These are phyloP conservation scores for Glycyrrhiza uralensis DNA, from an alignment of 306 rosid species.

Conservation along the genomic window DNA sequence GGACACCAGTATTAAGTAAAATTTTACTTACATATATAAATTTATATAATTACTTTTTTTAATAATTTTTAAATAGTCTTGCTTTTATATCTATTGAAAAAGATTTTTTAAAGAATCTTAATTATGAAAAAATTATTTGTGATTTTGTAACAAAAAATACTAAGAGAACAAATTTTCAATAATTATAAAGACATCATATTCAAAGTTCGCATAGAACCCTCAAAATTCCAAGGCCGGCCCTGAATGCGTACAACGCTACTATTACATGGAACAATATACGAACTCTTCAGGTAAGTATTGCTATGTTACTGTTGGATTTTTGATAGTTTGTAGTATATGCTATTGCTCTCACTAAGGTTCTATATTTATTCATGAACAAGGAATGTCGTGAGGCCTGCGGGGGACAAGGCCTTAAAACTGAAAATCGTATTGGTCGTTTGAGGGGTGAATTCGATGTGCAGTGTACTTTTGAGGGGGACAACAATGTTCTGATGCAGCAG, in stretches of 20 bases:
- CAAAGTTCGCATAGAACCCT: too few relatives aligned
- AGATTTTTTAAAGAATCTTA: too few relatives aligned
- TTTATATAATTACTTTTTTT: too few relatives aligned
- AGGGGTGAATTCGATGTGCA: conserved; percentile 87
- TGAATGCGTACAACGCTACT: conserved; percentile 81
- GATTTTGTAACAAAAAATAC: too few relatives aligned
- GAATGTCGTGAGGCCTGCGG: conserved; percentile 98
- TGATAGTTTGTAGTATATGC: conserved; percentile 4
- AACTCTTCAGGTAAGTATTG: conserved; percentile 69
- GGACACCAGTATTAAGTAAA: too few relatives aligned
- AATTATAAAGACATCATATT: too few relatives aligned
- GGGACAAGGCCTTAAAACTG: conserved; percentile 89
- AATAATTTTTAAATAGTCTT: too few relatives aligned
- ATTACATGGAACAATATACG: conserved; percentile 89
- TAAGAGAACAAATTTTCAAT: too few relatives aligned
- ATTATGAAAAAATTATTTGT: too few relatives aligned
- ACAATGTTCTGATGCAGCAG: conserved; percentile 98
- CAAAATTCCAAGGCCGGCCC: too few relatives aligned
- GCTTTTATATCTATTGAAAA: too few relatives aligned
- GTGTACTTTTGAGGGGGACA: conserved; percentile 96
- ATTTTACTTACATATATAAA: too few relatives aligned
- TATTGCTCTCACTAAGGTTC: conserved; percentile 8
- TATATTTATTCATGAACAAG: conserved; percentile 39
- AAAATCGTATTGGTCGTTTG: conserved; percentile 75
- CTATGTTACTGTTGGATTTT: background rate